Evolutionary conservation across 75 land plant species (phyloP).

Genomic region (Azolla pinnata): DNA sequence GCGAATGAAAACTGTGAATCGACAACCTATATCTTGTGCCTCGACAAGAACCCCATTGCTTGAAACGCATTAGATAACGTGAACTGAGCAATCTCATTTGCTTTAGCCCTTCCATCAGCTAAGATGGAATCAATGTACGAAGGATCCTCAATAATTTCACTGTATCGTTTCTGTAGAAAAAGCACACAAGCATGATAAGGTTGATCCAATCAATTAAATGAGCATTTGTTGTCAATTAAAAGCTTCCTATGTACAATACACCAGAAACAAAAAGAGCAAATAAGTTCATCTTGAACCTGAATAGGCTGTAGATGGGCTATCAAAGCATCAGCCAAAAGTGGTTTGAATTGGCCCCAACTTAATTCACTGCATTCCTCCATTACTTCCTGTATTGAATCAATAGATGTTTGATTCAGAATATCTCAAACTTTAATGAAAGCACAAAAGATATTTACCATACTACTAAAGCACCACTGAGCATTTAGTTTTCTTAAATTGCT

Average conservation of each 20-base stretch:
- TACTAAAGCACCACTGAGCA: no score
- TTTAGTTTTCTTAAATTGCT: no score
- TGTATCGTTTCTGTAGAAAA: slow-evolving; percentile 49
- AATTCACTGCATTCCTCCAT: slow-evolving; percentile 64
- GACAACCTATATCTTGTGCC: no score
- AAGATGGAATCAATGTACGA: slow-evolving; percentile 61
- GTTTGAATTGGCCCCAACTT: slow-evolving; percentile 93
- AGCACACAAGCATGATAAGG: no score
- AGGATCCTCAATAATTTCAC: slow-evolving; percentile 68
- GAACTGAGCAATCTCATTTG: slow-evolving; percentile 55
- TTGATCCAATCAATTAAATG: no score
- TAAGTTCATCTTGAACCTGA: slow-evolving; percentile 44
- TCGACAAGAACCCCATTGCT: slow-evolving; percentile 85
- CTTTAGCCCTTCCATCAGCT: slow-evolving; percentile 65
- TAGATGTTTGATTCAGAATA: no score
- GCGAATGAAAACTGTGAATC: no score
- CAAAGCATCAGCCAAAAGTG: slow-evolving; percentile 65
- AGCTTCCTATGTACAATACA: not conserved
- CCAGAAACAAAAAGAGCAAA: not conserved
- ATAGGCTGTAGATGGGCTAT: slow-evolving; percentile 79
- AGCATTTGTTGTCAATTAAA: not conserved
- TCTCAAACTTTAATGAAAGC: no score
- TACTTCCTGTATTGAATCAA: slow-evolving; percentile 94
- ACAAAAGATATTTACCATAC: no score
- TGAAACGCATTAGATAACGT: slow-evolving; percentile 74